A percentile compares a stretch with the other conserved stretches of the same genome.
Evolutionary conservation across 2,329 filamentous ascomycete genomes (phyloP).

Genomic region (Xylaria hypoxylon): DNA sequence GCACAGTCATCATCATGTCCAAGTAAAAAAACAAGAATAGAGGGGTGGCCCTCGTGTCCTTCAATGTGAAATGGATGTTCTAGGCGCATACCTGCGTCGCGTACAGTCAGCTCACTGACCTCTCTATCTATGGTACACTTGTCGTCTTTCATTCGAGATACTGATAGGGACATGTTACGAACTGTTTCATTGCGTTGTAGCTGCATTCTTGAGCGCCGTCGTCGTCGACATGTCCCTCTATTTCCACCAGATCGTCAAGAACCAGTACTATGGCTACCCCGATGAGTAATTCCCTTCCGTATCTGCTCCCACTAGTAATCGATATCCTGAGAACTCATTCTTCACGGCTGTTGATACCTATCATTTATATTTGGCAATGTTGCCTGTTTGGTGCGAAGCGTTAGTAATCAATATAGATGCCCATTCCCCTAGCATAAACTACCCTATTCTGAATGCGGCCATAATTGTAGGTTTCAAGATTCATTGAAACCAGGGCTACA

Average conservation of each 20-base stretch:
- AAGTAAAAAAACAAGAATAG: conserved; percentile 73
- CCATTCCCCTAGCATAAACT: conserved; percentile 7
- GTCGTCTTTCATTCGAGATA: neutral
- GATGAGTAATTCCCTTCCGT: conserved; percentile 98
- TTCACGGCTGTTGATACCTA: conserved; percentile 63
- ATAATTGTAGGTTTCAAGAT: neutral
- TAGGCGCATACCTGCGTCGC: conserved; percentile 87
- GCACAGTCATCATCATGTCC: conserved; percentile 39
- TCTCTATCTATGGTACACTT: neutral
- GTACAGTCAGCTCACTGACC: conserved; percentile 70
- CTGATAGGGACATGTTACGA: conserved; percentile 12
- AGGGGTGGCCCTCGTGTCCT: conserved; percentile 65
- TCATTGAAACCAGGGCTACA: neutral
- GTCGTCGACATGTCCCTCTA: conserved; percentile 84
- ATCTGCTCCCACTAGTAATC: conserved; percentile 95
- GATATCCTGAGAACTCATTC: conserved; percentile 94
- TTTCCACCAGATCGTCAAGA: conserved; percentile 97
- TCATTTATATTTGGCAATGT: conserved; percentile 9
- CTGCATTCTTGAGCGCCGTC: conserved; percentile 87
- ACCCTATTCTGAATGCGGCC: neutral
- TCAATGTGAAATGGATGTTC: conserved; percentile 91
- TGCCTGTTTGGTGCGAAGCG: conserved; percentile 4
- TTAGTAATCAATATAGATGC: neutral
- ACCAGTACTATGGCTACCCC: conserved; percentile 94
- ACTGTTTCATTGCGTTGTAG: conserved; percentile 54